A percentile compares a stretch with the other conserved stretches of the same genome.
Evolutionary conservation across 2,329 filamentous ascomycete genomes (phyloP).

Genomic region (Pestalotiopsis sp.): DNA sequence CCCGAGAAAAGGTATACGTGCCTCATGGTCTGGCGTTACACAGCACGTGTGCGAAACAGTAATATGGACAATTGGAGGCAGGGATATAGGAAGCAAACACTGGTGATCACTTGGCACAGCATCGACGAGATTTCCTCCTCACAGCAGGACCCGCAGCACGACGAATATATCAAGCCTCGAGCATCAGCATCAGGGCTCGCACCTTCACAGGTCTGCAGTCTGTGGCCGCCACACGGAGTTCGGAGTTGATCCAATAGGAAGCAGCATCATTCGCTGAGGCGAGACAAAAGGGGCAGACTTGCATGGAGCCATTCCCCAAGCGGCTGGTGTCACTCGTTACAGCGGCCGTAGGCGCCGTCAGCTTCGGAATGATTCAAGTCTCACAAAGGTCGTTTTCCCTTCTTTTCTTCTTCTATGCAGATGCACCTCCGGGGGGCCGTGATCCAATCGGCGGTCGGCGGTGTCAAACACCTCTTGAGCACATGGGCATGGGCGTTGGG

Average conservation of each 20-base stretch:
- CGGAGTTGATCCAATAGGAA: neutral
- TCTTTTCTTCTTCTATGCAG: neutral
- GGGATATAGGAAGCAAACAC: neutral
- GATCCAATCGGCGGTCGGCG: neutral
- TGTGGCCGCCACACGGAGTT: neutral
- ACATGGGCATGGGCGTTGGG: neutral
- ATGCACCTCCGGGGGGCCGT: neutral
- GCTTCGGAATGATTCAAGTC: neutral
- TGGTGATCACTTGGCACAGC: neutral
- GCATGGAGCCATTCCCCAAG: neutral
- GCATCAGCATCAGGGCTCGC: neutral
- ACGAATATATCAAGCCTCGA: neutral
- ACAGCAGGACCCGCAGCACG: neutral
- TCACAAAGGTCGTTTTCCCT: neutral
- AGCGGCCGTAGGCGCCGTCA: neutral
- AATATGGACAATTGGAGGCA: neutral
- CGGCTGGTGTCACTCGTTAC: neutral
- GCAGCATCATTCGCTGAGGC: neutral
- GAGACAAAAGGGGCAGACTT: neutral
- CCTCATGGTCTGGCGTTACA: neutral
- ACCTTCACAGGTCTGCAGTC: neutral
- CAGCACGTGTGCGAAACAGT: neutral
- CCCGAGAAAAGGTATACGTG: neutral
- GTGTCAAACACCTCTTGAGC: neutral
- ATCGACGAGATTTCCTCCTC: neutral